Conservation (phyloP, 768 basidiomycete species). For the Hygrocybe coccinea region DNA sequence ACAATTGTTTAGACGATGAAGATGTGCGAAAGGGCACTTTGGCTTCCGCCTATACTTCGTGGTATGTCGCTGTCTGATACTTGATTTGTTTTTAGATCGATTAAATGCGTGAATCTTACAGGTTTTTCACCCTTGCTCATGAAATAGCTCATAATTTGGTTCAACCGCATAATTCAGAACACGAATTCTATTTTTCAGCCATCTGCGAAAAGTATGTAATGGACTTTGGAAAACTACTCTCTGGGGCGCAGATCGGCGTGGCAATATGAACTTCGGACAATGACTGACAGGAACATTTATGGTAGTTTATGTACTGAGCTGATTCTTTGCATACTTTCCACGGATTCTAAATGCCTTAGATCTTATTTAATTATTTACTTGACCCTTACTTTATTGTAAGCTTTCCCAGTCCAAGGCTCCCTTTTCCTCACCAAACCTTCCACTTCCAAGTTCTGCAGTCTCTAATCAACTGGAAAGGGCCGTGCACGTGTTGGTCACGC, state of each 20-base stretch:
- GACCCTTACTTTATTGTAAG: no score
- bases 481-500: no score
- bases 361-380: no score
- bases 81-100: neutral
- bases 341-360: no score
- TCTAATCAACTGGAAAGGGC: no score
- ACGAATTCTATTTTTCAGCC: constrained; percentile 91
- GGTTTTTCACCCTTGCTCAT: constrained; percentile 91
- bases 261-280: no score
- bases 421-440: no score
- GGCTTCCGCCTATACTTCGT: constrained; percentile 71
- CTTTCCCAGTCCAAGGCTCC: no score
- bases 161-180: constrained; percentile 81
- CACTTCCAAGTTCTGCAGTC: no score
- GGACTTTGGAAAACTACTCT: constrained; percentile 35
- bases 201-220: constrained; percentile 69
- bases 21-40: constrained; percentile 53
- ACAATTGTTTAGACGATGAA: constrained; percentile 52
- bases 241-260: neutral
- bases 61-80: constrained; percentile 39
- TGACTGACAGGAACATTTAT: no score
- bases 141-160: constrained; percentile 92
- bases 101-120: constrained; percentile 21
- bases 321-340: no score
- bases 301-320: no score